Conservation (phyloP, 148 eudicot genomes). For the Spergularia bocconei region DNA sequence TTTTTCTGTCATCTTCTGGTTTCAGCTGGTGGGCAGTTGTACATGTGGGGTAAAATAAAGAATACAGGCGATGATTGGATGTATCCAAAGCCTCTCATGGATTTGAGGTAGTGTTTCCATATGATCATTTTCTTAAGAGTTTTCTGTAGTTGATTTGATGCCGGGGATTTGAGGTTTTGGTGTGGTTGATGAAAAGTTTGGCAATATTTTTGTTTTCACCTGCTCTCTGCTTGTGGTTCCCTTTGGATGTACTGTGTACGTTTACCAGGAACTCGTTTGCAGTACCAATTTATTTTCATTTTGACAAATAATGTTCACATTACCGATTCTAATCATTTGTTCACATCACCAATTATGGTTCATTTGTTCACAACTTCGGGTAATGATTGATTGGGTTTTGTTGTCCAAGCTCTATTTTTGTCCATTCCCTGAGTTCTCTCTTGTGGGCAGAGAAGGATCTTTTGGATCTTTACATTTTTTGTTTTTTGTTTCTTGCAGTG, state of each 20-base stretch:
- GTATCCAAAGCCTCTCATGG: constrained; percentile 98
- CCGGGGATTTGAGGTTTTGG: background rate
- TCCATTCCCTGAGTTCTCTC: background rate
- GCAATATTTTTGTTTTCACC: too few species aligned
- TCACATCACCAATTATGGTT: too few species aligned
- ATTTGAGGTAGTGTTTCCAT: constrained; percentile 60
- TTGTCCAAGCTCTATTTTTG: background rate
- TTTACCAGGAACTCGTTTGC: too few species aligned
- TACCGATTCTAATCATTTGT: too few species aligned
- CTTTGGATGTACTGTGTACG: too few species aligned
- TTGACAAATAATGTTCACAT: too few species aligned
- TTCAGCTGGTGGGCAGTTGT: constrained; percentile 94
- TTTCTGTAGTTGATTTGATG: background rate
- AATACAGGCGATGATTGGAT: constrained; percentile 92
- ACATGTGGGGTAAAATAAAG: constrained; percentile 98
- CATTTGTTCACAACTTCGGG: too few species aligned
- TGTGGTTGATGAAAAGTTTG: background rate
- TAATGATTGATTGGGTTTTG: background rate
- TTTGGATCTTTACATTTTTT: background rate
- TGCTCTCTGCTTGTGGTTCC: too few species aligned
- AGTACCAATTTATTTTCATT: too few species aligned
- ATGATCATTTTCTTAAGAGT: background rate
- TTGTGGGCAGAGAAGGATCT: background rate
- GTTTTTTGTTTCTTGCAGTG: constrained; percentile 43
- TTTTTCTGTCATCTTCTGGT: background rate